Evolutionary conservation across 23 red algal genomes (phyloP).

Genomic region (Chondrus crispus): DNA sequence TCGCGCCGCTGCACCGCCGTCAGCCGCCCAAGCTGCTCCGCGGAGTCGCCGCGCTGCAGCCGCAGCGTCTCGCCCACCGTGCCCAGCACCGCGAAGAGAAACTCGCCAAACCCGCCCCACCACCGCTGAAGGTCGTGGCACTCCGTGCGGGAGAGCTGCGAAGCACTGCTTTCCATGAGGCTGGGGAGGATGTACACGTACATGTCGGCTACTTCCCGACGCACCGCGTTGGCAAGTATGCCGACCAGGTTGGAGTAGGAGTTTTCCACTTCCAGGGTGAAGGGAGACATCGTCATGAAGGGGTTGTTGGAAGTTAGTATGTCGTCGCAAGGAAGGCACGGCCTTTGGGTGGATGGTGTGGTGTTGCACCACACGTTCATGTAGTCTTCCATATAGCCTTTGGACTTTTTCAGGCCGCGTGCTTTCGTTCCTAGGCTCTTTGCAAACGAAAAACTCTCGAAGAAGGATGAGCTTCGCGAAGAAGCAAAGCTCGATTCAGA

Average conservation of each 20-base stretch:
- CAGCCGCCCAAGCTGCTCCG: background rate
- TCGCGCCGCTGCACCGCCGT: background rate
- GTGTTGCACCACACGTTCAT: background rate
- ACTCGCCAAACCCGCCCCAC: background rate
- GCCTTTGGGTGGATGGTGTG: background rate
- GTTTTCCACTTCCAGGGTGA: background rate
- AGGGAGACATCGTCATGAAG: background rate
- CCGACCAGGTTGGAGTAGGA: background rate
- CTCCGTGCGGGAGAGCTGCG: background rate
- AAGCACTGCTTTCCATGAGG: background rate
- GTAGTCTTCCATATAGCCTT: background rate
- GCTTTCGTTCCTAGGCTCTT: too few species aligned
- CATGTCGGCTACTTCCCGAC: background rate
- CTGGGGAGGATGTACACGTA: background rate
- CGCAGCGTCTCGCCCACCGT: background rate
- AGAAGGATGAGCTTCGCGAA: too few species aligned
- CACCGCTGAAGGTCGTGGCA: background rate
- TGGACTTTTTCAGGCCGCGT: too few species aligned
- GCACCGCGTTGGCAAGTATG: background rate
- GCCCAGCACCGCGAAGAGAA: background rate
- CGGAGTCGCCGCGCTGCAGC: background rate
- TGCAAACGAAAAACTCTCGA: too few species aligned
- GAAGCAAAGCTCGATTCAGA: too few species aligned
- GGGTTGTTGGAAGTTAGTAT: background rate
- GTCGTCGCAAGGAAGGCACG: background rate